A percentile compares a stretch with the other conserved stretches of the same genome.
Conservation (phyloP, 2,329 filamentous ascomycete species). For the Leptographium wingfieldii region DNA sequence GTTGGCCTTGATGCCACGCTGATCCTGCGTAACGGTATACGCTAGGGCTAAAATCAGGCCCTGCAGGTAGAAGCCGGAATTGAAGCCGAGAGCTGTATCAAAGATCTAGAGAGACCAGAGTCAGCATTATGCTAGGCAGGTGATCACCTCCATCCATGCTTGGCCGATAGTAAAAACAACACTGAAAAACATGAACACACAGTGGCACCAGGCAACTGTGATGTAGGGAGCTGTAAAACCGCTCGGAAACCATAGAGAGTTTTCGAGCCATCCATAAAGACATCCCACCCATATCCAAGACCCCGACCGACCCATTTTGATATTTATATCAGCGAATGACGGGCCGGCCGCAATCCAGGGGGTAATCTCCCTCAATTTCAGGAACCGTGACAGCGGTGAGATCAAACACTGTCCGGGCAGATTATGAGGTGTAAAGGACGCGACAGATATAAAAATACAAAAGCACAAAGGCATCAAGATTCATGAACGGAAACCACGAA, state of each 20-base stretch:
- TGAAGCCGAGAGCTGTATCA: neutral
- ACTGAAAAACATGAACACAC: neutral
- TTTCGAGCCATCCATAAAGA: slow-evolving; percentile 57
- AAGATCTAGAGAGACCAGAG: neutral
- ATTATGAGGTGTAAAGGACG: slow-evolving; percentile 39
- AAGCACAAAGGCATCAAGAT: neutral
- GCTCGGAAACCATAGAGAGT: slow-evolving; percentile 39
- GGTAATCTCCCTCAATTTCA: slow-evolving; percentile 73
- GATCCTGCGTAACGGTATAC: slow-evolving; percentile 80
- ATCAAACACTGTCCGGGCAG: slow-evolving; percentile 62
- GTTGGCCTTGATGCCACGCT: slow-evolving; percentile 59
- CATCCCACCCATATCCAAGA: slow-evolving; percentile 65
- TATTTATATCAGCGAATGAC: slow-evolving; percentile 46
- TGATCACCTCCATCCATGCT: too few relatives aligned
- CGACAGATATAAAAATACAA: slow-evolving; percentile 16
- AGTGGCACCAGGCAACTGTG: slow-evolving; percentile 9
- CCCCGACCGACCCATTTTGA: slow-evolving; percentile 43
- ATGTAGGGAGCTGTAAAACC: slow-evolving; percentile 54
- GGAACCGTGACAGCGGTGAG: slow-evolving; percentile 70
- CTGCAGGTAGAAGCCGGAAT: slow-evolving; percentile 36
- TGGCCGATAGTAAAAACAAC: neutral
- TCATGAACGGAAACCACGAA: neutral
- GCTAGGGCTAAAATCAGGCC: slow-evolving; percentile 67
- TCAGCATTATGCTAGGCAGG: slow-evolving; percentile 10
- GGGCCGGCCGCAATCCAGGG: slow-evolving; percentile 47